phyloP scores from a whole-genome alignment of 2,329 filamentous ascomycete species.

The Uncinocarpus reesii region DNA sequence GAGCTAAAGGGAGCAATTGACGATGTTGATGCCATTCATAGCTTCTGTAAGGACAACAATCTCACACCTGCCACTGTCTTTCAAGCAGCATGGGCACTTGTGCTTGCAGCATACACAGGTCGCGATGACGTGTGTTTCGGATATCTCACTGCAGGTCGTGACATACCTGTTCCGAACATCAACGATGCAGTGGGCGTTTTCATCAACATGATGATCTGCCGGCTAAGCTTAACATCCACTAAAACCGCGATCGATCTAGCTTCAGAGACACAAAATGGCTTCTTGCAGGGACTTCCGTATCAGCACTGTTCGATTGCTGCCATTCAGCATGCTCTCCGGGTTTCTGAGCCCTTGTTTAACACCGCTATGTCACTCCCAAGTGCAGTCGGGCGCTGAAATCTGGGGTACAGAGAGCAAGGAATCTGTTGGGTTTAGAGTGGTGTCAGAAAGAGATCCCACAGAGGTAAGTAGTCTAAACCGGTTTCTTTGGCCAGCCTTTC shows the following conservation, averaged over 20 bases:
- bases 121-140: slow-evolving; percentile 32
- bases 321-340: slow-evolving; percentile 31
- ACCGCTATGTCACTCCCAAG: slow-evolving; percentile 22
- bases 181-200: slow-evolving; percentile 32
- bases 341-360: slow-evolving; percentile 42
- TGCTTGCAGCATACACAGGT: slow-evolving; percentile 6
- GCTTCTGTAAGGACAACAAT: background rate
- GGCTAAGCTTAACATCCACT: slow-evolving; percentile 22
- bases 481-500: background rate
- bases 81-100: slow-evolving; percentile 40
- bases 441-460: background rate
- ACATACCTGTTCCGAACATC: slow-evolving; percentile 28
- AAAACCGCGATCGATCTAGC: slow-evolving; percentile 36
- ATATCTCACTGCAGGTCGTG: slow-evolving; percentile 31
- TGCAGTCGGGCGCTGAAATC: background rate
- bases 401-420: background rate
- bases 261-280: slow-evolving; percentile 24
- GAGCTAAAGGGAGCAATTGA: background rate
- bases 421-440: background rate
- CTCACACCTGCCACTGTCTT: slow-evolving; percentile 31
- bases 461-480: background rate
- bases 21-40: background rate
- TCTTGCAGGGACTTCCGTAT: background rate
- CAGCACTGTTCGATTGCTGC: slow-evolving; percentile 14
- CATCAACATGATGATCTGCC: slow-evolving; percentile 31